These are phyloP conservation scores for Rhodofomes roseus DNA, from an alignment of 1,284 basidiomycete species.

Conservation along the genomic window DNA sequence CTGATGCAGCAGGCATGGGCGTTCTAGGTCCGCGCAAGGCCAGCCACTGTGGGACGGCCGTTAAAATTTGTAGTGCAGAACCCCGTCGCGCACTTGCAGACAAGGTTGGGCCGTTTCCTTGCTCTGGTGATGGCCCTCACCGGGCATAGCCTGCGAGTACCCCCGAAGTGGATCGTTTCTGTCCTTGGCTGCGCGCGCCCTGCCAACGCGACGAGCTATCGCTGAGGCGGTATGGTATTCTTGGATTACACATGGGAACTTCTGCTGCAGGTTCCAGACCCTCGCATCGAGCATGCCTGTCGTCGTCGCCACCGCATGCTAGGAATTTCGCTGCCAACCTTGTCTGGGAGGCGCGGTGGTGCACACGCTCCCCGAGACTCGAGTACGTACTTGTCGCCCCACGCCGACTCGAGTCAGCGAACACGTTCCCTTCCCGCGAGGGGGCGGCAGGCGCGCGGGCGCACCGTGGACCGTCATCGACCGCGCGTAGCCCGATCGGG, in stretches of 20 bases:
- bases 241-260: background rate
- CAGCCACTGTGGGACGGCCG: background rate
- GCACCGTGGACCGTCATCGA: too few species aligned
- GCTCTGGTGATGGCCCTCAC: background rate
- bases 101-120: background rate
- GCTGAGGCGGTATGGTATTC: background rate
- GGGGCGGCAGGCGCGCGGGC: too few species aligned
- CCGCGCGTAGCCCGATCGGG: background rate
- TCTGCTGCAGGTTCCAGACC: background rate
- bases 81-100: background rate
- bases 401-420: background rate
- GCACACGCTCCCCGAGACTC: background rate
- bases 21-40: slow-evolving; percentile 3
- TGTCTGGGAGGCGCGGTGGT: background rate
- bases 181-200: background rate
- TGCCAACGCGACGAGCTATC: background rate
- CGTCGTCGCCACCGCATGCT: background rate
- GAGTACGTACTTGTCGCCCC: slow-evolving; percentile 2
- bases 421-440: background rate
- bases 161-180: background rate
- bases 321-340: background rate
- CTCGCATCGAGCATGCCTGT: background rate
- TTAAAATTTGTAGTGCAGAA: background rate
- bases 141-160: background rate
- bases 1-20: slow-evolving; percentile 1